Conservation (phyloP, 2,329 filamentous ascomycete genomes). For the Fusarium sp. region DNA sequence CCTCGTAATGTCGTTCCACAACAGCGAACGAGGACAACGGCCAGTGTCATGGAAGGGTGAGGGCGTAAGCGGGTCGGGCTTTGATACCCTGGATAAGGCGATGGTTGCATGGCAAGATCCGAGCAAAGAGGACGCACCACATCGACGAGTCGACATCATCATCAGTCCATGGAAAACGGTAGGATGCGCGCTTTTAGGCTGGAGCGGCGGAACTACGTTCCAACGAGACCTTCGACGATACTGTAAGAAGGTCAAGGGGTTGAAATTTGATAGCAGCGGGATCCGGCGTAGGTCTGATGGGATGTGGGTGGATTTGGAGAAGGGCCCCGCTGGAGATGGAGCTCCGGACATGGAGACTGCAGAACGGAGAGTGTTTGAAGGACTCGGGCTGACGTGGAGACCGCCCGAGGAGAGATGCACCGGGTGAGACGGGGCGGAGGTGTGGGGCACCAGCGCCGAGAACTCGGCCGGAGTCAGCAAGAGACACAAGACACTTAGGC, state of each 20-base stretch:
- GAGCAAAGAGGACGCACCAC: conserved; percentile 51
- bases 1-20: conserved; percentile 72
- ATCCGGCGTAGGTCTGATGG: conserved; percentile 73
- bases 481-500: background rate
- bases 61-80: conserved; percentile 62
- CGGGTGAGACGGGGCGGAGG: conserved; percentile 53
- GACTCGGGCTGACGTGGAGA: conserved; percentile 73
- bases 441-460: background rate
- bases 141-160: conserved; percentile 91
- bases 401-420: conserved; percentile 73
- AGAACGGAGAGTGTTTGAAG: conserved; percentile 81
- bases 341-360: conserved; percentile 74
- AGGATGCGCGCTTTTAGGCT: conserved; percentile 86
- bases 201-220: conserved; percentile 89
- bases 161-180: conserved; percentile 86
- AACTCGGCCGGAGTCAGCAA: background rate
- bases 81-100: conserved; percentile 90
- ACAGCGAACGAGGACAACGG: conserved; percentile 74
- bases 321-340: conserved; percentile 47
- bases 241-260: conserved; percentile 72
- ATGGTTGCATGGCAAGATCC: conserved; percentile 83
- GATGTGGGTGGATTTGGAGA: conserved; percentile 75
- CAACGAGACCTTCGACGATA: conserved; percentile 84
- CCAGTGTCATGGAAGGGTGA: conserved; percentile 62
- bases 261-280: conserved; percentile 93